phyloP scores from a whole-genome alignment of 108 stramenopile genomes.

The Cylindrotheca closterium region DNA sequence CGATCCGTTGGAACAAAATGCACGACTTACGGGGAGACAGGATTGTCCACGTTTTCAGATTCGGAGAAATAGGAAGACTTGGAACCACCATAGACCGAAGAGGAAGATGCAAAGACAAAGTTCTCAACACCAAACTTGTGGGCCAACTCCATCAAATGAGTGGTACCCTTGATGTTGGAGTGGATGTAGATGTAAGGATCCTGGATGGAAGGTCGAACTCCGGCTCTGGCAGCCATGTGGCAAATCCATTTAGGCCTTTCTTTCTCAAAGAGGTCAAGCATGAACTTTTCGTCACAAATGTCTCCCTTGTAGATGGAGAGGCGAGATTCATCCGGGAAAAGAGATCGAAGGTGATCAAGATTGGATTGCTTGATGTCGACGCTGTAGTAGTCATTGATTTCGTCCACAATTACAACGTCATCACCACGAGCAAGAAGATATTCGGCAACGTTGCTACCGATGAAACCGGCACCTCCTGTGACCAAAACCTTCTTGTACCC shows the following conservation, averaged over 20 bases:
- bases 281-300: slow-evolving; percentile 90
- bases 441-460: slow-evolving; percentile 87
- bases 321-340: slow-evolving; percentile 40
- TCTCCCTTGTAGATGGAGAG: slow-evolving; percentile 85
- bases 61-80: slow-evolving; percentile 90
- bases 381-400: slow-evolving; percentile 99
- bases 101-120: slow-evolving; percentile 96
- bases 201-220: slow-evolving; percentile 90
- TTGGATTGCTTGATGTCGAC: slow-evolving; percentile 89
- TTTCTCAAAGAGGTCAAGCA: slow-evolving; percentile 75
- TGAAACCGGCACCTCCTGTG: slow-evolving; percentile 98
- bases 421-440: slow-evolving; percentile 88
- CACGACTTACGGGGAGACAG: slow-evolving; percentile 72
- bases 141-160: slow-evolving; percentile 89
- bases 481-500: slow-evolving; percentile 93
- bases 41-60: slow-evolving; percentile 93
- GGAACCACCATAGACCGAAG: slow-evolving; percentile 95
- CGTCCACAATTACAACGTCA: slow-evolving; percentile 95
- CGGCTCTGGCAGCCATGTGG: slow-evolving; percentile 97
- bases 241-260: slow-evolving; percentile 87
- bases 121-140: slow-evolving; percentile 84
- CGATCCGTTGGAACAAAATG: too few species aligned
- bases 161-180: slow-evolving; percentile 94
- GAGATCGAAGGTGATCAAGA: slow-evolving; percentile 52
- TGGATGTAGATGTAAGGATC: slow-evolving; percentile 98